Base-by-base conservation (phyloP, 2,329 filamentous ascomycete genomes). In the Fusarium nygamai region DNA sequence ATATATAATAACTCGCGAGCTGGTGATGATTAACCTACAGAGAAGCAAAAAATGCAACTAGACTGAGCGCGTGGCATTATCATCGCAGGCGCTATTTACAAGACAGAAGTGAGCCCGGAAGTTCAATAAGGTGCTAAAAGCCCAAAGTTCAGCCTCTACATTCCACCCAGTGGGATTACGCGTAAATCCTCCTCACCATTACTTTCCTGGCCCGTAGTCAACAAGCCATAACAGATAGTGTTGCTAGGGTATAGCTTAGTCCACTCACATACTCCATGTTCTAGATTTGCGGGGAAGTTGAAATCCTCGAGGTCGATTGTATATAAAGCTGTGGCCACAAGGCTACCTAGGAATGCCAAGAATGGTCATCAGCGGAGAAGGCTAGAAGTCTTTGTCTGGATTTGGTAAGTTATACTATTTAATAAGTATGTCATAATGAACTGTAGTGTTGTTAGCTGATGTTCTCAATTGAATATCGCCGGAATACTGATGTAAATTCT, bases 211-310 rank as follows among this genome's bases (percentile, higher is more conserved):
- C n/a, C 43, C 16, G 11, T 7, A 12, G 14, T 24, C 22, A 11
- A 19, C 16, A 24, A 27, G 16, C 6, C 43, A 27, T n/a, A 11
- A 17, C 12, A 44, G n/a, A 24, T 11, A 29, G 24, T 4, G 10
- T 27, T 17, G 20, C 10, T 29, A 46, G 11, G 7, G 16, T 13
- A 29, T 13, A 29, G 16, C 7, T 20, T 4, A 9, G 2, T 6
- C 4, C 1, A 6, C n/a, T 2, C 11, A n/a, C 0, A 6, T 20
- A 4, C 4, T 5, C 7, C 2, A 13, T 47, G 17, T 47, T 47
- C 44, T 46, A 27, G 24, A 20, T 14, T 6, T 46, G 43, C 24
- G 24, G 43, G 24, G 43, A 5, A n/a, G 10, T n/a, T n/a, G 14
- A 10, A 5, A n/a, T 10, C 22, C 8, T 4, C 8, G 0, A 16